Base-by-base conservation (phyloP, 129 eudicot genomes). In the Mikania micrantha region DNA sequence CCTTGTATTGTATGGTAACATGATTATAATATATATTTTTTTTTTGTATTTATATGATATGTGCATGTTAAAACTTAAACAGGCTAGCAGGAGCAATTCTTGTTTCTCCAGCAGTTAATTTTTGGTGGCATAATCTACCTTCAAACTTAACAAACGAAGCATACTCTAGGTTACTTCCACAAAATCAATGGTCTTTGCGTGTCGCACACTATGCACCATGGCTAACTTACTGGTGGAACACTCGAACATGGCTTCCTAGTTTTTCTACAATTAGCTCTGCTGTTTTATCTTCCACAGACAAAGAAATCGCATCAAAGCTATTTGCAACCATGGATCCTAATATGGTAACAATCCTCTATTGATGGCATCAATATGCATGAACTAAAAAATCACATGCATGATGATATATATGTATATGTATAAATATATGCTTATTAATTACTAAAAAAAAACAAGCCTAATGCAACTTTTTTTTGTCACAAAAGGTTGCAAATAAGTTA, bases 171-270 rank as follows among this genome's bases (percentile, higher is more conserved):
- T 95, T 63, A 50, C 75, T 78, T 77, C 67, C 66, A 5, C 78
- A 67, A 63, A 94, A 89, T 69, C 85, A 66, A 52, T 86, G 96
- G 95, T 53, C 96, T 7, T 53, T 81, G 13, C 84, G 90, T 29
- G 88, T 90, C 27, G 78, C 86, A 27, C 88, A 84, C 41, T 36
- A 86, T 42, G 11, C 61, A 32, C 96, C 96, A 6, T 79, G 86
- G 94, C 70, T 90, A 29, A 90, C 72, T 40, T 90, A 77, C 52
- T 90, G 94, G 96, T 90, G 95, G 95, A 86, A 90, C 72, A 79
- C 90, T 36, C 90, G 75, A 17, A 82, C 75, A 47, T 65, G 83
- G 71, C 84, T 90, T 36, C 84, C 90, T 17, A 4, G 53, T 64
- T 66, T 16, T 0, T 45, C 77, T 41, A 72, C 56, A 52, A 50